These are phyloP conservation scores for Schizonepeta tenuifolia DNA, from an alignment of 257 asterid species.

Conservation along the genomic window DNA sequence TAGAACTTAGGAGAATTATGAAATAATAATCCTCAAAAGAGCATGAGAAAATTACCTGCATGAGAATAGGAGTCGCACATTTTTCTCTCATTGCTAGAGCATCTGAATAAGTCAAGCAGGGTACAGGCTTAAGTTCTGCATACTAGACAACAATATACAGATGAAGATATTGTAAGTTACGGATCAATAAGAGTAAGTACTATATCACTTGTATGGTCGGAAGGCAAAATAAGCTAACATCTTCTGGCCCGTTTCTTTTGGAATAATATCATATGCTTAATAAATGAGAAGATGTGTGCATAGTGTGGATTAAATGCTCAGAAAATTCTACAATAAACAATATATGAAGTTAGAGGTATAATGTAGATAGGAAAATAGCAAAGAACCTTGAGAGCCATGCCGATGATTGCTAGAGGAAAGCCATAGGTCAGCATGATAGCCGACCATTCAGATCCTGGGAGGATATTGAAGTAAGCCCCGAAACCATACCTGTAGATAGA, in stretches of 20 bases:
- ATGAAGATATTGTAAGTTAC: conserved; percentile 17
- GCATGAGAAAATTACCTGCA: conserved; percentile 61
- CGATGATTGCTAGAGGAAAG: conserved; percentile 94
- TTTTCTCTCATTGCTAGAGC: conserved; percentile 78
- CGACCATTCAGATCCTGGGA: conserved; percentile 99
- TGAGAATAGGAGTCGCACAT: conserved; percentile 85
- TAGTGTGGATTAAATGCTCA: neutral
- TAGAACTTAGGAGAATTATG: no score
- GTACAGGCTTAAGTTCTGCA: conserved; percentile 99
- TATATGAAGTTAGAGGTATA: neutral
- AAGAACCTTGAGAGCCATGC: conserved; percentile 99
- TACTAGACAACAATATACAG: conserved; percentile 57
- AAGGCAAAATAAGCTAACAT: conserved; percentile 15
- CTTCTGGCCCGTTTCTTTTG: neutral
- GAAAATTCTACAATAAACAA: neutral
- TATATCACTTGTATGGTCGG: neutral
- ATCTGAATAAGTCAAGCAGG: conserved; percentile 87
- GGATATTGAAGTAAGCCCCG: conserved; percentile 94
- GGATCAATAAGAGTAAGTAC: conserved; percentile 2
- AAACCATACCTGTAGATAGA: conserved; percentile 76
- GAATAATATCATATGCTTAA: no score
- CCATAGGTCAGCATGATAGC: conserved; percentile 97
- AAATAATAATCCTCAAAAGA: no score
- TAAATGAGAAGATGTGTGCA: no score
- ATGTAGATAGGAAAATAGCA: conserved; percentile 17